These are phyloP conservation scores for Podospora pseudopauciseta DNA, from an alignment of 495 filamentous ascomycete genomes.

Conservation along the genomic window DNA sequence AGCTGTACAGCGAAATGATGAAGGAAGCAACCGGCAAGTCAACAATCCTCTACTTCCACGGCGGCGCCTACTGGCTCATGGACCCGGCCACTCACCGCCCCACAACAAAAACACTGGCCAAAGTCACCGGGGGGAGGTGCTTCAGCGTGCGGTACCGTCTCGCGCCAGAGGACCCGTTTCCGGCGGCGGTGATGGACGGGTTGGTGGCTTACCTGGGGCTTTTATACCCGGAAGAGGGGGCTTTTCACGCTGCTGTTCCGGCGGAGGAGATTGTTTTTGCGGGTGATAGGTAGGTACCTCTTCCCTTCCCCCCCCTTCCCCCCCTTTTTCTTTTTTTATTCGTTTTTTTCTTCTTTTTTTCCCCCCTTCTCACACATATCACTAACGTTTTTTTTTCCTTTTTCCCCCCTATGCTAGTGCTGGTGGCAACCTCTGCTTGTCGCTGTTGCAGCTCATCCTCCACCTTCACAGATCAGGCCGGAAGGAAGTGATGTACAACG, in stretches of 20 bases:
- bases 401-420: constrained; percentile 47
- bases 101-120: constrained; percentile 47
- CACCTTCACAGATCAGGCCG: constrained; percentile 55
- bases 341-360: too few relatives aligned
- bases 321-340: too few relatives aligned
- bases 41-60: constrained; percentile 83
- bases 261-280: constrained; percentile 70
- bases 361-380: not conserved
- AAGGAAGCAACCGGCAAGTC: constrained; percentile 62
- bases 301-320: not conserved
- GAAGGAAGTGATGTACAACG: constrained; percentile 61
- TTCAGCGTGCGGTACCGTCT: constrained; percentile 86
- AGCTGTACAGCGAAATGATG: constrained; percentile 71
- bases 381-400: too few relatives aligned
- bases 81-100: constrained; percentile 66
- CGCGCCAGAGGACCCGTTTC: constrained; percentile 80
- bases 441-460: constrained; percentile 70
- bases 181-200: constrained; percentile 78
- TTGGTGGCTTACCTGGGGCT: constrained; percentile 77
- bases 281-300: constrained; percentile 56
- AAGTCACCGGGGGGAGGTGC: constrained; percentile 53
- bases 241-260: constrained; percentile 65
- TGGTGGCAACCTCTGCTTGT: constrained; percentile 71
- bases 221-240: constrained; percentile 70
- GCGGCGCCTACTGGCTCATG: constrained; percentile 79